Conservation (phyloP, 805 yeast genomes). For the Ogataea chonburiensis region DNA sequence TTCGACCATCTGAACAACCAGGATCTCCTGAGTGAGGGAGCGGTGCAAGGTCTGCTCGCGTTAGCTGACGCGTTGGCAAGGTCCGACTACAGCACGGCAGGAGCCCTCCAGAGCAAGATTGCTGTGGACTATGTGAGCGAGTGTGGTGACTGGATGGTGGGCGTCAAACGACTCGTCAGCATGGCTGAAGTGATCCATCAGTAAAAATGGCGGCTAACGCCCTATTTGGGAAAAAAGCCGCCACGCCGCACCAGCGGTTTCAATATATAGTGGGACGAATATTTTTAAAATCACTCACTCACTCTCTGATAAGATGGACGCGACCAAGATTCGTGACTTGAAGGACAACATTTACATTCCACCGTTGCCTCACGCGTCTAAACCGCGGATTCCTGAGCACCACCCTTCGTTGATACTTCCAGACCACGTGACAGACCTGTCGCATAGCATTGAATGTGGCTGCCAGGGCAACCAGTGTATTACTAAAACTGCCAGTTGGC, state of each 20-base stretch:
- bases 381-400: constrained; percentile 31
- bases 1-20: constrained; percentile 76
- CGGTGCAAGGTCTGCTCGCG: constrained; percentile 50
- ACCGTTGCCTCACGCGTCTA: constrained; percentile 17
- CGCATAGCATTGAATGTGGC: constrained; percentile 33
- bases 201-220: constrained; percentile 2
- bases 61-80: constrained; percentile 50
- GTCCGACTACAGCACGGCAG: constrained; percentile 61
- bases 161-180: constrained; percentile 82
- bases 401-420: constrained; percentile 37
- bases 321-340: constrained; percentile 30
- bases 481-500: constrained; percentile 35
- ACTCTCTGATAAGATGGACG: constrained; percentile 30
- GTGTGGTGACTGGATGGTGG: constrained; percentile 89
- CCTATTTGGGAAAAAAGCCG: constrained; percentile 7
- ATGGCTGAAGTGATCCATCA: constrained; percentile 50
- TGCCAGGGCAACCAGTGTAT: constrained; percentile 36
- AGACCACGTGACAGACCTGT: constrained; percentile 30
- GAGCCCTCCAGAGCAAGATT: constrained; percentile 52
- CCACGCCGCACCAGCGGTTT: constrained; percentile 7
- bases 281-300: constrained; percentile 4
- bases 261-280: constrained; percentile 8
- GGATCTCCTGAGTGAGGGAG: constrained; percentile 59
- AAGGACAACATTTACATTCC: constrained; percentile 37
- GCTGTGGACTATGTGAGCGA: constrained; percentile 66